phyloP scores from a whole-genome alignment of 768 basidiomycete species.

The Hygrocybe coccinea region DNA sequence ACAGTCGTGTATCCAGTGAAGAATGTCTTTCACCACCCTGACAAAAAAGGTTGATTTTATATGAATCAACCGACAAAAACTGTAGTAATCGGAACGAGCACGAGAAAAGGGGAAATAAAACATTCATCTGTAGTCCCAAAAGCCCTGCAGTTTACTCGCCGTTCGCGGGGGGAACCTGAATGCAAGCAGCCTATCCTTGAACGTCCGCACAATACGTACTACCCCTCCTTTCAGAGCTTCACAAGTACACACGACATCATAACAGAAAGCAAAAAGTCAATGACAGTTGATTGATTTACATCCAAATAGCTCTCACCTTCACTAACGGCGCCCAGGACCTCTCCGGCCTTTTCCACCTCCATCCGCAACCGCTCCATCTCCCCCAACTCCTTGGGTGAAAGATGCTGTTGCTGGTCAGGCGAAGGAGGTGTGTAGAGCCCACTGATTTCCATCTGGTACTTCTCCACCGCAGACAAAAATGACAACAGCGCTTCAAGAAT shows the following conservation, averaged over 20 bases:
- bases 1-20: too few relatives aligned
- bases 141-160: conserved; percentile 63
- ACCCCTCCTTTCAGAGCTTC: conserved; percentile 65
- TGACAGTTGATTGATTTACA: too few relatives aligned
- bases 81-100: too few relatives aligned
- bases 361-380: conserved; percentile 36
- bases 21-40: too few relatives aligned
- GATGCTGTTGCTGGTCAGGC: conserved; percentile 9
- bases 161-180: conserved; percentile 74
- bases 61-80: too few relatives aligned
- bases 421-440: conserved; percentile 34
- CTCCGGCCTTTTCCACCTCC: conserved; percentile 54
- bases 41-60: too few relatives aligned
- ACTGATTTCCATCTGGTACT: conserved; percentile 52
- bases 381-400: conserved; percentile 32
- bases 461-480: conserved; percentile 63
- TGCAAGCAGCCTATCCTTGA: conserved; percentile 66
- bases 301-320: too few relatives aligned
- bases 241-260: too few relatives aligned
- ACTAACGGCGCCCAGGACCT: conserved; percentile 47
- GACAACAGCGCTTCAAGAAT: conserved; percentile 72
- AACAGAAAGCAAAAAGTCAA: too few relatives aligned
- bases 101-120: too few relatives aligned
- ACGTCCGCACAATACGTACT: conserved; percentile 62
- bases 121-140: conserved; percentile 59